Evolutionary conservation across 2,329 filamentous ascomycete genomes (phyloP), one percentile per base, ranked within the genome.

Genomic region (Leptographium wingfieldii): DNA sequence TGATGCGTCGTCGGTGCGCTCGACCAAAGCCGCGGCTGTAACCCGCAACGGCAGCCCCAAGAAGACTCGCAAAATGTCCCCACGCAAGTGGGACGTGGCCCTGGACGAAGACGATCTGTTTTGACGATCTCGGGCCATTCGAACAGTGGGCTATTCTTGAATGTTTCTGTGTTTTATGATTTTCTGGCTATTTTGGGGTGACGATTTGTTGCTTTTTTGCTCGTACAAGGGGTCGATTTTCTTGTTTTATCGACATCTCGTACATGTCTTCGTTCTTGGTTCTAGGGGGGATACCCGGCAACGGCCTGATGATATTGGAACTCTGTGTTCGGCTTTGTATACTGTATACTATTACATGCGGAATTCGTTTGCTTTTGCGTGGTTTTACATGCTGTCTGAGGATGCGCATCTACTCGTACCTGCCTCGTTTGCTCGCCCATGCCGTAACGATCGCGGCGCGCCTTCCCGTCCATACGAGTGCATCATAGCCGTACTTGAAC

Each of bases 61-160:
- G 69, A 82, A 81, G 70, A 68, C 80, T 64, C 73, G 78, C n/a
- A 78, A 75, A 66, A 64, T 82, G 60, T 73, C 69, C 3, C 66
- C 71, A 4, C 77, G 75, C 67, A 74, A 74, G 62, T 83, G 80
- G 80, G 76, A 79, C 25, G 67, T 63, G 35, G 63, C 66, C 1
- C 59, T 67, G 48, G 72, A 73, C 22, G 71, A 75, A 16, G 74
- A 77, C 19, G 76, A 75, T 52, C 19, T 72, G 46, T 72, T 73
- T 64, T 74, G 53, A 29, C 31, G 22, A 16, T 40, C 22, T 11
- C 19, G 25, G 29, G 33, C 33, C 33, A 9, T 35, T 9, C 10
- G 33, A 35, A 35, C 33, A 2, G 33, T 35, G 33, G 22, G 33
- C 33, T 5, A 9, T 35, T 35, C 10, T 31, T 31, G 5, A 31